These are phyloP conservation scores for Cystobasidiaceae sp. DNA, from an alignment of 1,284 basidiomycete genomes.

Conservation along the genomic window DNA sequence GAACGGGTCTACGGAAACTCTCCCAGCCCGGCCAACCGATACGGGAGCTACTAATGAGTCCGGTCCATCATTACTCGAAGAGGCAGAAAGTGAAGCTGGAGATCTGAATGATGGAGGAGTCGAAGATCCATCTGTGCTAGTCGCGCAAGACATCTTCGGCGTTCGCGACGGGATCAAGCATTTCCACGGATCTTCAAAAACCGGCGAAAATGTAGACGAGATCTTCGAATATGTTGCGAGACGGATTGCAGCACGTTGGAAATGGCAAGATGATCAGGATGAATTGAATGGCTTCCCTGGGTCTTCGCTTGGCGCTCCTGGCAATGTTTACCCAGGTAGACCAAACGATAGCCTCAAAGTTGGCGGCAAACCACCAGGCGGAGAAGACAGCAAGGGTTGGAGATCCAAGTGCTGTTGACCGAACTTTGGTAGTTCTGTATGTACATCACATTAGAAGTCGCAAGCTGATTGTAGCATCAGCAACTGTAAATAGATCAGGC, in stretches of 20 bases:
- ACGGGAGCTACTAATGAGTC: too few species aligned
- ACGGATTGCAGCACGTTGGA: constrained; percentile 14
- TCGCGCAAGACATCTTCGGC: constrained; percentile 18
- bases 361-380: neutral
- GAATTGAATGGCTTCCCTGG: neutral
- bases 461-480: too few species aligned
- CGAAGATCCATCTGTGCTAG: neutral
- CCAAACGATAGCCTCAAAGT: constrained; percentile 19
- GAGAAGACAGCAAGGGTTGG: constrained; percentile 22
- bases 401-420: constrained; percentile 13
- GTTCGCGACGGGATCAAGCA: constrained; percentile 34
- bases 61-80: neutral
- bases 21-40: too few species aligned
- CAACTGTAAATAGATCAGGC: too few species aligned
- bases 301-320: neutral
- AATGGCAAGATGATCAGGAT: constrained; percentile 25
- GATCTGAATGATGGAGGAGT: neutral
- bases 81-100: neutral
- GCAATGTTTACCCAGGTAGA: constrained; percentile 12
- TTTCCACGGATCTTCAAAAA: constrained; percentile 38
- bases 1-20: neutral
- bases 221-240: constrained; percentile 30
- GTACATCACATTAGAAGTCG: too few species aligned
- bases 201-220: constrained; percentile 37
- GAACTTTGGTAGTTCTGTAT: too few species aligned